Percentiles rank a stretch among this genome's conserved stretches.
Conservation (phyloP, 2,329 filamentous ascomycete genomes). For the Cadophora sp. region DNA sequence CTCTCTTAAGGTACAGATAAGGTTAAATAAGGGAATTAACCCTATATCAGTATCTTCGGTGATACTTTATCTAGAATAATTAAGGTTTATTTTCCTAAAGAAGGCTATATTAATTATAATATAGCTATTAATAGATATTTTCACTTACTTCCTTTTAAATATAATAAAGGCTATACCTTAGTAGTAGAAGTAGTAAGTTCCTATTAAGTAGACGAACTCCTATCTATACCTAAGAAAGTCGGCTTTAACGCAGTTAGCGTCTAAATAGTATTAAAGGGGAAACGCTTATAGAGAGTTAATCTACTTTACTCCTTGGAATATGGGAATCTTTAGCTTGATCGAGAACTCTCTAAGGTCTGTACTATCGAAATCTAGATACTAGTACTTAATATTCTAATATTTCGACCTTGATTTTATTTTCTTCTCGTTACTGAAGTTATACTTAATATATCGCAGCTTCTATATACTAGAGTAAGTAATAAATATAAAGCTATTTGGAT, state of each 20-base stretch:
- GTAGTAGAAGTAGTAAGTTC: conserved; percentile 42
- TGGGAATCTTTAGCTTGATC: conserved; percentile 33
- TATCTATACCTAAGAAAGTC: conserved; percentile 39
- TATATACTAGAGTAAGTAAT: conserved; percentile 19
- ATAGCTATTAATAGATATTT: conserved; percentile 35
- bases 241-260: conserved; percentile 33
- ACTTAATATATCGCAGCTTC: conserved; percentile 35
- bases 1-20: background rate
- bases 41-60: background rate
- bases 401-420: conserved; percentile 25
- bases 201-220: conserved; percentile 41
- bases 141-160: conserved; percentile 34
- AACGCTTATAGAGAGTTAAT: conserved; percentile 43
- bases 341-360: conserved; percentile 38
- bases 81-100: conserved; percentile 40
- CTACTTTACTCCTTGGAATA: conserved; percentile 27
- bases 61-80: conserved; percentile 31
- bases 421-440: conserved; percentile 32
- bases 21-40: background rate
- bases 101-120: conserved; percentile 41
- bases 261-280: conserved; percentile 42
- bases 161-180: conserved; percentile 45
- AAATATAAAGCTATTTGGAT: too few species aligned
- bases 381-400: conserved; percentile 25
- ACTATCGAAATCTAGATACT: conserved; percentile 40